These are phyloP conservation scores for Papiliotrema terrestris DNA, from an alignment of 1,284 basidiomycete species.

Conservation along the genomic window DNA sequence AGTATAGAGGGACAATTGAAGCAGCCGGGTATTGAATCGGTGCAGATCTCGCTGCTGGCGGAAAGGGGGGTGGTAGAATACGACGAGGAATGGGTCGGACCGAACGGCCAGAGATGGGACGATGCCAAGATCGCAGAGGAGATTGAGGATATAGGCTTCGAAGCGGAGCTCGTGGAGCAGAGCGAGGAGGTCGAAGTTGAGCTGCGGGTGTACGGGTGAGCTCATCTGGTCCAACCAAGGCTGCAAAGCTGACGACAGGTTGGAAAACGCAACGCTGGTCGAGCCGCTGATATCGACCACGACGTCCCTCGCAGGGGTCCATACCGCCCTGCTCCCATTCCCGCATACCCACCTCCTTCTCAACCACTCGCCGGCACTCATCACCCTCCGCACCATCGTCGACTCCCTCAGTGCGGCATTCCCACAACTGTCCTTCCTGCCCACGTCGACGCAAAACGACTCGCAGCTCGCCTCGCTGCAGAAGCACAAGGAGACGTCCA, in stretches of 20 bases:
- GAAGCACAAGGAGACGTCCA: slow-evolving; percentile 83
- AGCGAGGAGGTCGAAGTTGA: slow-evolving; percentile 40
- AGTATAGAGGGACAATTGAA: slow-evolving; percentile 92
- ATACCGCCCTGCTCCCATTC: slow-evolving; percentile 66
- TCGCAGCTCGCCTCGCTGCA: slow-evolving; percentile 88
- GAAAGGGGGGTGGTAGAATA: slow-evolving; percentile 90
- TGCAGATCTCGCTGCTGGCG: slow-evolving; percentile 90
- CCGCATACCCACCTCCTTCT: slow-evolving; percentile 70
- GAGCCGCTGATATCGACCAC: slow-evolving; percentile 23
- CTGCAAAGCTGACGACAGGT: slow-evolving; percentile 12
- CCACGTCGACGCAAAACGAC: slow-evolving; percentile 37
- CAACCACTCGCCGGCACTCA: slow-evolving; percentile 68
- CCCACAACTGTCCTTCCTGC: slow-evolving; percentile 46
- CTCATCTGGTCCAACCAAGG: neutral
- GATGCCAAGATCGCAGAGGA: slow-evolving; percentile 71
- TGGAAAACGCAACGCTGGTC: slow-evolving; percentile 34
- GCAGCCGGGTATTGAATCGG: slow-evolving; percentile 77
- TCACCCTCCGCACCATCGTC: slow-evolving; percentile 79
- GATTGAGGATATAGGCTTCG: slow-evolving; percentile 49
- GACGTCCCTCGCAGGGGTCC: slow-evolving; percentile 68
- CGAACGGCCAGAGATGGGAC: slow-evolving; percentile 58
- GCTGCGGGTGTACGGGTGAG: slow-evolving; percentile 45
- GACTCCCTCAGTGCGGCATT: slow-evolving; percentile 70
- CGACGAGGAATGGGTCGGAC: slow-evolving; percentile 56
- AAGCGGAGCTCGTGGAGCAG: slow-evolving; percentile 47